A percentile compares a stretch with the other conserved stretches of the same genome.
phyloP scores from a whole-genome alignment of 768 basidiomycete genomes.

The Boletus eberwhitei region DNA sequence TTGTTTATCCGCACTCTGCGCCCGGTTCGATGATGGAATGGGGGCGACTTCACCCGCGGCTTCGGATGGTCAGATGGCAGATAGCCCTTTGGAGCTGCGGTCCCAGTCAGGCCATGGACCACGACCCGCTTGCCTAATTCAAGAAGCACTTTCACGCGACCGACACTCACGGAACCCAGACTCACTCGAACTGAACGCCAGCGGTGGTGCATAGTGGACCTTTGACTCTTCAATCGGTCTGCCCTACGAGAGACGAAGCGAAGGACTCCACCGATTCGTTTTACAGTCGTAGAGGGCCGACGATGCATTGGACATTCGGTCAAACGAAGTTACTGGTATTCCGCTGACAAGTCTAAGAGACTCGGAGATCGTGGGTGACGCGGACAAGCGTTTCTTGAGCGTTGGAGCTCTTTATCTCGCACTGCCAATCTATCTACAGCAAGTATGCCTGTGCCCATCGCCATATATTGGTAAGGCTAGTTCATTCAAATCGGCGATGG shows the following conservation, averaged over 20 bases:
- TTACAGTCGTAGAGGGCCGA: not conserved
- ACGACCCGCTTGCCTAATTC: not conserved
- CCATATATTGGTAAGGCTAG: not conserved
- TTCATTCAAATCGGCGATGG: not conserved
- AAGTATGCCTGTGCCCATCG: not conserved
- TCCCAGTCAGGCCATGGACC: not conserved
- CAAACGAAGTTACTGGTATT: not conserved
- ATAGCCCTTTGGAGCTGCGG: not conserved
- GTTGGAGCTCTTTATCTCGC: not conserved
- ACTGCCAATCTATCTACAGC: not conserved
- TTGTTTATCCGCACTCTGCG: not conserved
- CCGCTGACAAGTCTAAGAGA: not conserved
- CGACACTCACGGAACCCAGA: not conserved
- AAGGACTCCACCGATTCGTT: not conserved
- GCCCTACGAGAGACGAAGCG: too few relatives aligned
- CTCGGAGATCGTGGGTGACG: not conserved
- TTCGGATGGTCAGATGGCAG: not conserved
- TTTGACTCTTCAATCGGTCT: too few relatives aligned
- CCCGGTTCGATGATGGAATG: not conserved
- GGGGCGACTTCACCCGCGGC: not conserved
- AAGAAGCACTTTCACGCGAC: conserved; percentile 7
- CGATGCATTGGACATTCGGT: not conserved
- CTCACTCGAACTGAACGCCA: not conserved
- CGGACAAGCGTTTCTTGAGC: not conserved
- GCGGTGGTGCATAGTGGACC: too few relatives aligned